Conservation (phyloP, 306 rosid species). For the Casuarina equisetifolia region DNA sequence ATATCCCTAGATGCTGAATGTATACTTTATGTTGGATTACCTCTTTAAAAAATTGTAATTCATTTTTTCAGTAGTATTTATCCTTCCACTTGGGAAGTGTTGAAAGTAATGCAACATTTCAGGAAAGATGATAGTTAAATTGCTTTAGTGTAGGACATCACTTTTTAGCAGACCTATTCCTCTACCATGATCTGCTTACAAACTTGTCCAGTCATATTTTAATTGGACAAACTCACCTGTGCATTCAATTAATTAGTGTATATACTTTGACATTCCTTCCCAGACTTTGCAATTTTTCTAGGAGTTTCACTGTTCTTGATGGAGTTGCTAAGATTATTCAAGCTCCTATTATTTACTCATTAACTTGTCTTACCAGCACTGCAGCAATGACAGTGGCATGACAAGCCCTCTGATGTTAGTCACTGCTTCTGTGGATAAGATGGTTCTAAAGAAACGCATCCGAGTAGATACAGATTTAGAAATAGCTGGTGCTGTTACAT, state of each 20-base stretch:
- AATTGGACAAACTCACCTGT: not conserved
- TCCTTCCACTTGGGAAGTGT: not conserved
- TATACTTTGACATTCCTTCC: not conserved
- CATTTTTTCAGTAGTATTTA: not conserved
- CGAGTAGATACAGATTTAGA: conserved; percentile 53
- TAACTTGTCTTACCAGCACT: conserved; percentile 48
- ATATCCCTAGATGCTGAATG: not conserved
- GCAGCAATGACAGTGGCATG: conserved; percentile 62
- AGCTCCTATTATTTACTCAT: not conserved
- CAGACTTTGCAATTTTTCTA: not conserved
- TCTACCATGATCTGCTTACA: not conserved
- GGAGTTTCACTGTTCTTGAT: not conserved
- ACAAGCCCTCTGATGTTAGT: conserved; percentile 65
- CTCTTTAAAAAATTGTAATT: not conserved
- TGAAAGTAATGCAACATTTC: no score
- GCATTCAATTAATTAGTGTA: not conserved
- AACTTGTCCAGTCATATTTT: not conserved
- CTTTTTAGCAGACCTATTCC: not conserved
- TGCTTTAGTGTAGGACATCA: not conserved
- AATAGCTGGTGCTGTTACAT: conserved; percentile 76
- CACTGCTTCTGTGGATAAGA: conserved; percentile 83
- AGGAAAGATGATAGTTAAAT: no score
- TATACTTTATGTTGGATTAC: not conserved
- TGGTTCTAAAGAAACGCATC: conserved; percentile 68
- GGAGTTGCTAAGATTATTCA: not conserved